A percentile compares a stretch with the other conserved stretches of the same genome.
Conservation (phyloP, 768 basidiomycete species). For the Boletus huronensis region DNA sequence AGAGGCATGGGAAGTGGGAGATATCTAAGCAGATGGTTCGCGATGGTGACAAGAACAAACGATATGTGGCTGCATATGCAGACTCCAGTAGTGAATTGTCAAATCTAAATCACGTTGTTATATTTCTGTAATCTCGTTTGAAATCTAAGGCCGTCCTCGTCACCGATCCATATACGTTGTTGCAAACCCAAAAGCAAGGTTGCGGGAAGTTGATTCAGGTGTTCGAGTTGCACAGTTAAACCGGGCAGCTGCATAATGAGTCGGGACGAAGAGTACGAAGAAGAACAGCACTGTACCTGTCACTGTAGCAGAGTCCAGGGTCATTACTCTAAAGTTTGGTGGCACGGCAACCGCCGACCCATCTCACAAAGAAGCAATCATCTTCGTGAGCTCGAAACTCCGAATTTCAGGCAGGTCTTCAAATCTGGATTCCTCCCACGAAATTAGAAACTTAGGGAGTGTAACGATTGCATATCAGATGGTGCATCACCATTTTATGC, state of each 20-base stretch:
- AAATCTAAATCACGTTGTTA: not conserved
- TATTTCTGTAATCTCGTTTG: not conserved
- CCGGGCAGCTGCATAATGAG: not conserved
- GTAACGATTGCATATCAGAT: too few species aligned
- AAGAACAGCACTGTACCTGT: not conserved
- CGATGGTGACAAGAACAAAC: not conserved
- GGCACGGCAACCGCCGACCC: too few species aligned
- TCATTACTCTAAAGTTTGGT: too few species aligned
- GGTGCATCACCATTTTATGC: too few species aligned
- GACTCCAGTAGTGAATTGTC: not conserved
- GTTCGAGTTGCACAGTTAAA: not conserved
- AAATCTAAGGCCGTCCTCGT: not conserved
- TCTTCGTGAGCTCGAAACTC: too few species aligned
- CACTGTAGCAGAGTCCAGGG: too few species aligned
- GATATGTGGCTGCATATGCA: not conserved
- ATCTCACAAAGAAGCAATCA: too few species aligned
- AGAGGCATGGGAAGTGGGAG: slow-evolving; percentile 29
- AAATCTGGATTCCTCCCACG: not conserved
- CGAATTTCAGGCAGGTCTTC: not conserved
- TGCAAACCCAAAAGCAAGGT: not conserved
- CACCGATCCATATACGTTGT: not conserved
- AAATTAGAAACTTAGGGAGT: not conserved
- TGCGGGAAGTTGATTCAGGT: not conserved
- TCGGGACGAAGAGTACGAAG: not conserved
- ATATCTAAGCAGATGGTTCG: slow-evolving; percentile 12